A percentile compares a stretch with the other conserved stretches of the same genome.
These are phyloP conservation scores for Amphibolis antarctica DNA, from an alignment of 106 monocot genomes.

Conservation along the genomic window DNA sequence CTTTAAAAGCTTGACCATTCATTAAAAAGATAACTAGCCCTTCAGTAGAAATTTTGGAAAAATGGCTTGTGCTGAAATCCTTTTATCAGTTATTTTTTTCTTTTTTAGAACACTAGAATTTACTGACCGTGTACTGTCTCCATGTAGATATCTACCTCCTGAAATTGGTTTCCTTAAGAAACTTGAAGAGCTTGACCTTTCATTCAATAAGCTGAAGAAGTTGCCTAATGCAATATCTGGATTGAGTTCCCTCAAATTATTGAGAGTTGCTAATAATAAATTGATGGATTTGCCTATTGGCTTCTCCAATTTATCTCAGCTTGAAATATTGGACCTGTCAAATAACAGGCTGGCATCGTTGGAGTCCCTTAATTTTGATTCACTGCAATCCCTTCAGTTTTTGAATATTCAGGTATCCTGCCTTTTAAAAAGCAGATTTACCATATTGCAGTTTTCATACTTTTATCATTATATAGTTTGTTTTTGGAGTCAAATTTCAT, in stretches of 20 bases:
- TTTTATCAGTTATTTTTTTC: too few relatives aligned
- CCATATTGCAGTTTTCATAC: background rate
- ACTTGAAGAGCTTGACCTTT: slow-evolving; percentile 89
- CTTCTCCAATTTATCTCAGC: slow-evolving; percentile 41
- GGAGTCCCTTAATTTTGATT: slow-evolving; percentile 39
- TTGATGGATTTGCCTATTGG: slow-evolving; percentile 66
- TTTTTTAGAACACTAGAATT: too few relatives aligned
- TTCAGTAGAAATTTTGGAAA: too few relatives aligned
- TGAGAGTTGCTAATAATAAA: slow-evolving; percentile 81
- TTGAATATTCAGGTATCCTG: slow-evolving; percentile 81
- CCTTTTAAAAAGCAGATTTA: background rate
- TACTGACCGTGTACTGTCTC: too few relatives aligned
- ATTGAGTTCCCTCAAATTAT: slow-evolving; percentile 46
- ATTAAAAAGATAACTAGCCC: too few relatives aligned
- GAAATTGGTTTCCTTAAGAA: slow-evolving; percentile 74
- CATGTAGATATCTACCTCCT: slow-evolving; percentile 71
- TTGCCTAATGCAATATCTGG: slow-evolving; percentile 68
- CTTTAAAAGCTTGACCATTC: too few relatives aligned
- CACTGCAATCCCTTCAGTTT: slow-evolving; percentile 51
- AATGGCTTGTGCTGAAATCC: too few relatives aligned
- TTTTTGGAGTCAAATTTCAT: too few relatives aligned
- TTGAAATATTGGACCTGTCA: slow-evolving; percentile 82
- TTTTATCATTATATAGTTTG: background rate
- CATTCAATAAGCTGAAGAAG: slow-evolving; percentile 93
- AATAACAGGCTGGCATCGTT: slow-evolving; percentile 76